These are phyloP conservation scores for Pythium sukuiense DNA, from an alignment of 352 stramenopile species.

Conservation along the genomic window DNA sequence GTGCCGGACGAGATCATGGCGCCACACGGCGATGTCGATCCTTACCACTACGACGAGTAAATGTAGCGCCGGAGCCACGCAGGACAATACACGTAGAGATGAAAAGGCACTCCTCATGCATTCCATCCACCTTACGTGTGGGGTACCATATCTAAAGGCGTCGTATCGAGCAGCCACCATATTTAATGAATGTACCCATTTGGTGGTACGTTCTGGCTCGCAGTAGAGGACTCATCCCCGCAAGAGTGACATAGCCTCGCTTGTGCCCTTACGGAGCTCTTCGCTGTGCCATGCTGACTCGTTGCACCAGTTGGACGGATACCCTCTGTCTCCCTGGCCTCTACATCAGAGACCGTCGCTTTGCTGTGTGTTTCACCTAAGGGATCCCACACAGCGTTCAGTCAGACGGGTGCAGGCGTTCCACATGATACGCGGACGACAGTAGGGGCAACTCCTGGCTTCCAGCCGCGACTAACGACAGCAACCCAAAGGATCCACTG, in stretches of 20 bases:
- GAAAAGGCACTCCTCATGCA: background rate
- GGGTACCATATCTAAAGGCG: background rate
- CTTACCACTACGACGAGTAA: conserved; percentile 85
- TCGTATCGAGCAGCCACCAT: background rate
- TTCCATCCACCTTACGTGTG: background rate
- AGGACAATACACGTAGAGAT: conserved; percentile 7
- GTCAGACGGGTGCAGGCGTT: background rate
- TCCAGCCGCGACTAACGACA: background rate
- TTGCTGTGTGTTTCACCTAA: background rate
- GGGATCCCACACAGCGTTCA: background rate
- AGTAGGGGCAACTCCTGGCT: background rate
- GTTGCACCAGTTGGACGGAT: conserved; percentile 3
- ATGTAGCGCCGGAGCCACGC: background rate
- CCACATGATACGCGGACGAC: background rate
- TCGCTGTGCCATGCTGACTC: background rate
- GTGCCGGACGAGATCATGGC: conserved; percentile 72
- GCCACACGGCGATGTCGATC: conserved; percentile 73
- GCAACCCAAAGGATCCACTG: background rate
- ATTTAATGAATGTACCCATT: background rate
- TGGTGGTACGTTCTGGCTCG: background rate
- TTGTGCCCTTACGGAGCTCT: background rate
- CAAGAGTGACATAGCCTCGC: background rate
- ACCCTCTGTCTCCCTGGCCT: background rate
- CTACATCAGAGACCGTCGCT: background rate
- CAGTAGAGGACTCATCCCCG: background rate